Conservation (phyloP, 352 stramenopile genomes). For the Phytophthora melonis region DNA sequence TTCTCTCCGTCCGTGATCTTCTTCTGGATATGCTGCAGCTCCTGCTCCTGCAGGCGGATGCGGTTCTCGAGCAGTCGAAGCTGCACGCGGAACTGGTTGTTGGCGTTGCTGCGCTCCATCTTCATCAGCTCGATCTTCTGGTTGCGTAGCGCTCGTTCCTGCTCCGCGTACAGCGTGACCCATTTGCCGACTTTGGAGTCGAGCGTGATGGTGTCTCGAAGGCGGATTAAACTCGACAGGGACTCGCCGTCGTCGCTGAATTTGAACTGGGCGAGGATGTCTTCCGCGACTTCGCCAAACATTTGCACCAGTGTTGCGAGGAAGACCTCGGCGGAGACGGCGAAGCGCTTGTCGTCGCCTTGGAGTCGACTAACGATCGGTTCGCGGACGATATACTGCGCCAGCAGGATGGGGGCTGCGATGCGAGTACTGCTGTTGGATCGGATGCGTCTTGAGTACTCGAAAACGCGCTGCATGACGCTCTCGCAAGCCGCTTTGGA, state of each 20-base stretch:
- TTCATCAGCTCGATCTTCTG: constrained; percentile 72
- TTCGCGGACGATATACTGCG: constrained; percentile 53
- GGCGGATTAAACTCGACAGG: constrained; percentile 65
- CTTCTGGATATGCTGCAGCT: constrained; percentile 63
- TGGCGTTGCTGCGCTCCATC: constrained; percentile 58
- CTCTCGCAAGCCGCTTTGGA: constrained; percentile 50
- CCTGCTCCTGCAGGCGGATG: constrained; percentile 66
- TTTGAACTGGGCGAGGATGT: constrained; percentile 85
- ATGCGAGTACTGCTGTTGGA: constrained; percentile 14
- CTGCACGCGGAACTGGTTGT: constrained; percentile 66
- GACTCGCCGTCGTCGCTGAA: constrained; percentile 86
- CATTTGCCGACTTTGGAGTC: constrained; percentile 67
- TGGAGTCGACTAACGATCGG: constrained; percentile 20
- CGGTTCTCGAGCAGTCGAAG: constrained; percentile 67
- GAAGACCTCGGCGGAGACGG: constrained; percentile 50
- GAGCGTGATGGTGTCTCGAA: constrained; percentile 75
- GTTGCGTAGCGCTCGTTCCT: constrained; percentile 62
- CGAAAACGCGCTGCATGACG: constrained; percentile 58
- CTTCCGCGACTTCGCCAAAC: constrained; percentile 67
- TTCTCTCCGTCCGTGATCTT: constrained; percentile 61
- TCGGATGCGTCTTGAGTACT: constrained; percentile 20
- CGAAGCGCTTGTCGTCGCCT: constrained; percentile 30
- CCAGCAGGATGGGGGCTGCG: constrained; percentile 38
- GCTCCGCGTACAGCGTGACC: constrained; percentile 47
- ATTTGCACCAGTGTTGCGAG: constrained; percentile 53